Conservation (phyloP, 305 asterid genomes). For the Fraxinus platypoda region DNA sequence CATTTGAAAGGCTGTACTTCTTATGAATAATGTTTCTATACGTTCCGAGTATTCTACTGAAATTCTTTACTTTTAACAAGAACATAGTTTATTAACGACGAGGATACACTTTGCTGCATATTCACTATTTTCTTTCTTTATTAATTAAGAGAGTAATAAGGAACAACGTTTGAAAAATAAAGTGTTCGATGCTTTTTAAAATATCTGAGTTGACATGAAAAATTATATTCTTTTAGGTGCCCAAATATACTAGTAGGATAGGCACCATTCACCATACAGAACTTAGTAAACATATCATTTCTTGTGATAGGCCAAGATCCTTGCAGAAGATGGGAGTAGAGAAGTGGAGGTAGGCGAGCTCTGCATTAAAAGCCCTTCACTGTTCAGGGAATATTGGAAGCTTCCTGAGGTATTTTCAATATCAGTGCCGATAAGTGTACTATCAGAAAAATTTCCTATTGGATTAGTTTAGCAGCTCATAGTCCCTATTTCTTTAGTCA, state of each 20-base stretch:
- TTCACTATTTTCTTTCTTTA: neutral
- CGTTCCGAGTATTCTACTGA: neutral
- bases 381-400: conserved; percentile 93
- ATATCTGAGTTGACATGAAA: neutral
- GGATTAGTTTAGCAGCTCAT: neutral
- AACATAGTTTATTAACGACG: neutral
- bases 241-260: neutral
- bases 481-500: neutral
- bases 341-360: conserved; percentile 76
- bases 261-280: neutral
- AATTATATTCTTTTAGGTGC: neutral
- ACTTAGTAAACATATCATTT: conserved; percentile 21
- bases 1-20: neutral
- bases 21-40: neutral
- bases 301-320: conserved; percentile 71
- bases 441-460: neutral
- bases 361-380: conserved; percentile 87
- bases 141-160: neutral
- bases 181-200: neutral
- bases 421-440: neutral
- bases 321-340: conserved; percentile 58
- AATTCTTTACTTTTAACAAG: neutral
- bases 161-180: neutral
- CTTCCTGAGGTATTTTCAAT: conserved; percentile 66
- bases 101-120: neutral